Evolutionary conservation across 2,329 filamentous ascomycete species (phyloP), one percentile per base, ranked within the genome.

Genomic region (Lasiodiplodia hormozganensis): DNA sequence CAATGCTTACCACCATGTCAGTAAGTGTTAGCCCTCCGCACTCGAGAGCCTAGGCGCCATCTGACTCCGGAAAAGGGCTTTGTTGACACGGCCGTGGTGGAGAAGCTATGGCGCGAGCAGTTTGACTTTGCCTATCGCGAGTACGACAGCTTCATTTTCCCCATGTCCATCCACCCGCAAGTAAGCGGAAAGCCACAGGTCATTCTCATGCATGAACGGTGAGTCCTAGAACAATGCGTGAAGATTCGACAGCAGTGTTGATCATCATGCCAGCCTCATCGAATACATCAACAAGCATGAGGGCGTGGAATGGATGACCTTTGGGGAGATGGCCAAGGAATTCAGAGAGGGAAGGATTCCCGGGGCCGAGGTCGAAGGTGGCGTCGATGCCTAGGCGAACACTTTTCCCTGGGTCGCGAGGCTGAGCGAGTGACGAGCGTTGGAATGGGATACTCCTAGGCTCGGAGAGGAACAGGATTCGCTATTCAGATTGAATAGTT

Each of bases 131-230:
- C 78, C 49, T 84, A 84, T 70, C 71, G 79, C 38, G 82, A 83
- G 72, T 81, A 82, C 69, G 81, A 83, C 14, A 76, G 76, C 10
- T 84, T 85, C 68, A 75, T 85, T 10, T 84, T 85, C 69, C 82
- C 82, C 1, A 82, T 85, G 49, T 80, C 76, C 38, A 81, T 84
- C 52, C 82, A 84, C 73, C 83, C 83, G 21, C 81, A 85, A 70
- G 82, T 85, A 10, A 81, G 78, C 70, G 83, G 82, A 5, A 83
- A 82, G 75, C 80, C 82, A 31, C 82, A 85, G 70, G 79, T 83
- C 6, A 74, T 84, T 21, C 64, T 82, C 68, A 79, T 85, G 81
- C 82, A 84, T 74, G 82, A 84, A 74, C 71, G 79, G 56, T 71
- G 21, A 67, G 52, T 38, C 8, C 43, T 8, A 4, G 18, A 21